phyloP scores from a whole-genome alignment of 2,329 filamentous ascomycete genomes.

The Metarhizium guizhouense region DNA sequence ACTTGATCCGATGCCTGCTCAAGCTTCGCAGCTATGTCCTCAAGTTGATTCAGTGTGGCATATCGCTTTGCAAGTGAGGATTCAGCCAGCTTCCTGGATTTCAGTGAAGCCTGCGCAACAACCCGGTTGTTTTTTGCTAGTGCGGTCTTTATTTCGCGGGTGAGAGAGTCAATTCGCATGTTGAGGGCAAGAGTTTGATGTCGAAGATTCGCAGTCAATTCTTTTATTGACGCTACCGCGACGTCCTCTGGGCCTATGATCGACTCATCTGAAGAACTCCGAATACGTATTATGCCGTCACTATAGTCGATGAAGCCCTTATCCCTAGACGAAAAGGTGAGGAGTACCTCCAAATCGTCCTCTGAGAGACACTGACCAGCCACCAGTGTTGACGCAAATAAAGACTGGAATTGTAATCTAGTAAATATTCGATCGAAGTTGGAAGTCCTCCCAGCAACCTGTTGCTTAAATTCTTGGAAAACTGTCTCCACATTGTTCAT shows the following conservation, averaged over 20 bases:
- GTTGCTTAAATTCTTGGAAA: constrained; percentile 43
- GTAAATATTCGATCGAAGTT: constrained; percentile 61
- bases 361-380: constrained; percentile 44
- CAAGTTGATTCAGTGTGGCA: constrained; percentile 68
- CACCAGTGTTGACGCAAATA: constrained; percentile 45
- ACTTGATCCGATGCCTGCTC: constrained; percentile 81
- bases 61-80: constrained; percentile 61
- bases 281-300: constrained; percentile 67
- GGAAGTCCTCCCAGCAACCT: constrained; percentile 31
- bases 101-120: constrained; percentile 68
- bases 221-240: constrained; percentile 76
- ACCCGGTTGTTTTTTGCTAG: constrained; percentile 65
- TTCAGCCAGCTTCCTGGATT: constrained; percentile 76
- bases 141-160: constrained; percentile 56
- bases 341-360: constrained; percentile 58
- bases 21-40: constrained; percentile 74
- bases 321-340: constrained; percentile 62
- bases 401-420: constrained; percentile 51
- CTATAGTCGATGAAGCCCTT: constrained; percentile 51
- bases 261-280: constrained; percentile 36
- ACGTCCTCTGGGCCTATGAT: constrained; percentile 67
- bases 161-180: constrained; percentile 57
- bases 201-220: constrained; percentile 65
- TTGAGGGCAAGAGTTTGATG: constrained; percentile 61
- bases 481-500: constrained; percentile 53